Evolutionary conservation across 495 filamentous ascomycete species (phyloP).

Genomic region (Podospora sp.): DNA sequence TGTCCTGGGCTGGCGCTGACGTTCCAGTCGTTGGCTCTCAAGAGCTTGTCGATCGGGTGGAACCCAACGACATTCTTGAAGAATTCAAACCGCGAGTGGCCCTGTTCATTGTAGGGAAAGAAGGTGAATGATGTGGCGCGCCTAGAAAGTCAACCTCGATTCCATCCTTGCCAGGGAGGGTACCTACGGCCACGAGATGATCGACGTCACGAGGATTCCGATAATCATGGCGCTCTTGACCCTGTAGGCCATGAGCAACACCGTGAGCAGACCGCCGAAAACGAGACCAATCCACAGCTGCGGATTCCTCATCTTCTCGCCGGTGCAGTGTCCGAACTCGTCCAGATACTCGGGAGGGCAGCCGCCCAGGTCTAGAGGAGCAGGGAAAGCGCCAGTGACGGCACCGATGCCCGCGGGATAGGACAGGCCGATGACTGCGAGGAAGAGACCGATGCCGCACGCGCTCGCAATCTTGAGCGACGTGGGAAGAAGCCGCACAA

Average conservation of each 20-base stretch:
- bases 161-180: not conserved
- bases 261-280: constrained; percentile 69
- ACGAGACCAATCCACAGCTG: constrained; percentile 75
- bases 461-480: constrained; percentile 78
- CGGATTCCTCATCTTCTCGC: constrained; percentile 10
- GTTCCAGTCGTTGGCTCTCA: constrained; percentile 10
- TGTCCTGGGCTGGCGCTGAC: constrained; percentile 39
- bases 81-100: constrained; percentile 67
- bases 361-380: constrained; percentile 68
- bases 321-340: constrained; percentile 21
- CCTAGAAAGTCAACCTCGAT: constrained; percentile 26
- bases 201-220: constrained; percentile 74
- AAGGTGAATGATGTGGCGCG: constrained; percentile 72
- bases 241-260: constrained; percentile 73
- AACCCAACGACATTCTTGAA: constrained; percentile 53
- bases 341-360: constrained; percentile 31
- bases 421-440: constrained; percentile 72
- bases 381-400: constrained; percentile 57
- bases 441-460: constrained; percentile 73
- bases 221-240: constrained; percentile 75
- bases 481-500: constrained; percentile 70
- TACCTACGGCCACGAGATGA: constrained; percentile 71
- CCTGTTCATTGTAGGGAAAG: constrained; percentile 66
- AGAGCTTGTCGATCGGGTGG: constrained; percentile 8
- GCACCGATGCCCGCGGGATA: constrained; percentile 73